Base-by-base conservation (phyloP, 129 eudicot species). In the Lactuca saligna region DNA sequence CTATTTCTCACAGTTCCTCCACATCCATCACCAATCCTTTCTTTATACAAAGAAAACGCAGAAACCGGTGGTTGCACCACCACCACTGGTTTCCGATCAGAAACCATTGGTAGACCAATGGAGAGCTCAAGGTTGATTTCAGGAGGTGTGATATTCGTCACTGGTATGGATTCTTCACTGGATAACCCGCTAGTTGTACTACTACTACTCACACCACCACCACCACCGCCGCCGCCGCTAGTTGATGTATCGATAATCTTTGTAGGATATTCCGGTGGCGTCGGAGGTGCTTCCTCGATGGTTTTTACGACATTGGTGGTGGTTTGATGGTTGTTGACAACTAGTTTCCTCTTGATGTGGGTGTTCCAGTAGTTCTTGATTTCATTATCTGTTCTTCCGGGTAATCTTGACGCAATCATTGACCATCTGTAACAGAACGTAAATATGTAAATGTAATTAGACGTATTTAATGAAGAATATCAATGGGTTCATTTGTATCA, bases 361-460 rank as follows among this genome's bases (percentile, higher is more conserved):
- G 94, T 87, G 80, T 87, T 87, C 94, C 94, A 87, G 73, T 87
- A 82, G 77, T 87, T 87, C 51, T 87, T 87, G 16, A 87, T 87
- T 55, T 87, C 94, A 41, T 87, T 87, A 54, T 87, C 94, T 2
- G 95, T 87, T 76, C 95, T 79, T 46, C 95, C 95, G 0, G 90
- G 88, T 29, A 87, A 72, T 11, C 82, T 73, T 0, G 88, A 81
- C 0, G 95, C 95, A 53, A 87, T 87, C 68, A 87, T 76, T 8
- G 95, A 87, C 95, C 95, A 87, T 56, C 95, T 87, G 73, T 31
- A 31, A 67, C 17, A 16, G 29, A 62, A 35, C n/a, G 5, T 4
- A 4, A 66, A 55, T 54, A 35, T 10, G 5, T 4, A 4, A 66
- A 55, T 54, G 5, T 62, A 69, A 44, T 14, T 53, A 69, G 35